Percentiles rank a stretch among this genome's conserved stretches.
Evolutionary conservation across 306 rosid genomes (phyloP).

Genomic region (Geum urbanum): DNA sequence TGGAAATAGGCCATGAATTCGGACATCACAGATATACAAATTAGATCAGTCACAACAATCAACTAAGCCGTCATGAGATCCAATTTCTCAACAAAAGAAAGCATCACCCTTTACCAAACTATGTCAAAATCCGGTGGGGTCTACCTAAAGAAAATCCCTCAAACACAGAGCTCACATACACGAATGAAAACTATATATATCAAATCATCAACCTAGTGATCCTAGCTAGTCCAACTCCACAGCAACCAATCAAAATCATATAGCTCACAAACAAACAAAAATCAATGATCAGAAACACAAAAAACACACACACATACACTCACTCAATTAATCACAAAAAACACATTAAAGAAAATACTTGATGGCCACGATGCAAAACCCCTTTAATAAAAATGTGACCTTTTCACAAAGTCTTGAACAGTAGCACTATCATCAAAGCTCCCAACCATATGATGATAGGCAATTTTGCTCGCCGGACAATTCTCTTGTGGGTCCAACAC

Average conservation of each 20-base stretch:
- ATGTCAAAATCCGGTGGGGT: slow-evolving; percentile 32
- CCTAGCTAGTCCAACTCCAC: too few relatives aligned
- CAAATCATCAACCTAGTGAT: too few relatives aligned
- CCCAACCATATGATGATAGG: slow-evolving; percentile 73
- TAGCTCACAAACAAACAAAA: not conserved
- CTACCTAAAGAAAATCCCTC: slow-evolving; percentile 20
- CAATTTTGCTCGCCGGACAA: slow-evolving; percentile 64
- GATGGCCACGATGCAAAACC: not conserved
- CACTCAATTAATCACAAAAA: too few relatives aligned
- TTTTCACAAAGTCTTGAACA: slow-evolving; percentile 69
- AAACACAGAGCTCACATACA: slow-evolving; percentile 20
- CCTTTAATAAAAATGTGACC: slow-evolving; percentile 41
- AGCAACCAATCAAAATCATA: too few relatives aligned
- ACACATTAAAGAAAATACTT: too few relatives aligned
- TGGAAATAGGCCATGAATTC: slow-evolving; percentile 11
- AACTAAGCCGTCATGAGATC: slow-evolving; percentile 34
- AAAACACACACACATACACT: too few relatives aligned
- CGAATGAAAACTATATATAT: not conserved
- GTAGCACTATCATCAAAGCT: slow-evolving; percentile 70
- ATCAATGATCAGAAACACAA: not conserved
- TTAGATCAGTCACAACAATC: slow-evolving; percentile 25
- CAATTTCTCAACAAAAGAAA: slow-evolving; percentile 13
- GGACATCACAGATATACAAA: slow-evolving; percentile 4
- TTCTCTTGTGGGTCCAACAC: slow-evolving; percentile 71
- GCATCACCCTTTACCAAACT: slow-evolving; percentile 8